Conservation (phyloP, 768 basidiomycete genomes). For the Kwoniella bestiolae region DNA sequence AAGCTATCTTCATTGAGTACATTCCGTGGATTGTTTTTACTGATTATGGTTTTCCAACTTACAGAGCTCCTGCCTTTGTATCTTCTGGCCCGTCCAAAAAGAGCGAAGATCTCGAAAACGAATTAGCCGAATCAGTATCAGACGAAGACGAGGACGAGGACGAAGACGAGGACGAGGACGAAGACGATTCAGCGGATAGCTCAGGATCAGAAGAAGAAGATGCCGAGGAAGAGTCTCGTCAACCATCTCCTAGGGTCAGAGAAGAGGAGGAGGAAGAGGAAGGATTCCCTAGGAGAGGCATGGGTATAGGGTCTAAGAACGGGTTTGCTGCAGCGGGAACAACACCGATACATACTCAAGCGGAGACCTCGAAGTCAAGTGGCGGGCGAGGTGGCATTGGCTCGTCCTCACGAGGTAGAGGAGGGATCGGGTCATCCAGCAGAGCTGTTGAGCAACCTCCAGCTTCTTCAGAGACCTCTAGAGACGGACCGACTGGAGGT, state of each 20-base stretch:
- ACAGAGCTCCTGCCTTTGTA: conserved; percentile 52
- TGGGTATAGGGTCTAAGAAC: conserved; percentile 25
- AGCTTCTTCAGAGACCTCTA: background rate
- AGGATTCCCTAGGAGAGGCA: conserved; percentile 19
- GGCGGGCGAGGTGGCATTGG: conserved; percentile 34
- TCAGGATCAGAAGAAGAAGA: conserved; percentile 22
- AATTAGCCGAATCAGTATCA: conserved; percentile 9
- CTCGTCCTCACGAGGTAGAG: conserved; percentile 24
- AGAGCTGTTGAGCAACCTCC: conserved; percentile 1
- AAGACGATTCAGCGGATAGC: conserved; percentile 8
- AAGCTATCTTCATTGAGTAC: conserved; percentile 8
- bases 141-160: conserved; percentile 15
- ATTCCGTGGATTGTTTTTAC: background rate
- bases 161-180: conserved; percentile 9
- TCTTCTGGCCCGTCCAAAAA: conserved; percentile 15
- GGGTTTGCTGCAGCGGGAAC: conserved; percentile 15
- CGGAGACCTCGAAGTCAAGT: background rate
- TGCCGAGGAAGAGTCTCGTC: conserved; percentile 20
- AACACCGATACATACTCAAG: background rate
- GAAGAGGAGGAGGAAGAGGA: conserved; percentile 33
- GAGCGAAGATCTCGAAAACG: conserved; percentile 18
- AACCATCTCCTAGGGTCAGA: conserved; percentile 30
- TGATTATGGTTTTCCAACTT: background rate
- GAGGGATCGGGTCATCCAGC: conserved; percentile 36
- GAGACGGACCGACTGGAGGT: conserved; percentile 27